These are phyloP conservation scores for Verbena officinalis DNA, from an alignment of 257 asterid species.

Conservation along the genomic window DNA sequence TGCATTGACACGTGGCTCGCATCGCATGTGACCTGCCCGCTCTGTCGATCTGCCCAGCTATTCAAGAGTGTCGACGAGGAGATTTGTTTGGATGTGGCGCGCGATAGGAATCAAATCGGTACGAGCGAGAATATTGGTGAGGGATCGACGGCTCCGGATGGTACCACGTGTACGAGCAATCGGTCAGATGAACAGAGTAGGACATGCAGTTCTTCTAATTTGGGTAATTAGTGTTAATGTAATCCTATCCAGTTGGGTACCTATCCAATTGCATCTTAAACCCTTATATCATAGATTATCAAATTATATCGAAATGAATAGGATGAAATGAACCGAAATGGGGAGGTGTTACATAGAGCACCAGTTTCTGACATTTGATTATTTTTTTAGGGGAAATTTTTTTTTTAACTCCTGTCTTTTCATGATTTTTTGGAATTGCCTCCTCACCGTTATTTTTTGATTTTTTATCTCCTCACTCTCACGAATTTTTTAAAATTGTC, in stretches of 20 bases:
- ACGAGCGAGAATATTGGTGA: neutral
- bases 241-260: too few relatives aligned
- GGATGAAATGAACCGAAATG: too few relatives aligned
- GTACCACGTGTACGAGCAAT: constrained; percentile 33
- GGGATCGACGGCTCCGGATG: constrained; percentile 33
- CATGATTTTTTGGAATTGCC: too few relatives aligned
- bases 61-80: constrained; percentile 39
- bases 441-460: too few relatives aligned
- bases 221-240: too few relatives aligned
- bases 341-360: constrained; percentile 36
- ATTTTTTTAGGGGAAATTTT: too few relatives aligned
- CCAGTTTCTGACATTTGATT: constrained; percentile 37
- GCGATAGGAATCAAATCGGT: constrained; percentile 13
- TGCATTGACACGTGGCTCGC: constrained; percentile 86
- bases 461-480: too few relatives aligned
- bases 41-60: constrained; percentile 69
- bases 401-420: too few relatives aligned
- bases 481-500: too few relatives aligned
- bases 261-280: too few relatives aligned
- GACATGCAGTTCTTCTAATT: constrained; percentile 25
- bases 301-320: too few relatives aligned
- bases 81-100: constrained; percentile 49
- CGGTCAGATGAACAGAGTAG: constrained; percentile 10
- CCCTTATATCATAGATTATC: too few relatives aligned
- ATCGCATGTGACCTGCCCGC: constrained; percentile 80